Conservation (phyloP, 108 stramenopile genomes). For the Cyclotella choctawhatcheeana region DNA sequence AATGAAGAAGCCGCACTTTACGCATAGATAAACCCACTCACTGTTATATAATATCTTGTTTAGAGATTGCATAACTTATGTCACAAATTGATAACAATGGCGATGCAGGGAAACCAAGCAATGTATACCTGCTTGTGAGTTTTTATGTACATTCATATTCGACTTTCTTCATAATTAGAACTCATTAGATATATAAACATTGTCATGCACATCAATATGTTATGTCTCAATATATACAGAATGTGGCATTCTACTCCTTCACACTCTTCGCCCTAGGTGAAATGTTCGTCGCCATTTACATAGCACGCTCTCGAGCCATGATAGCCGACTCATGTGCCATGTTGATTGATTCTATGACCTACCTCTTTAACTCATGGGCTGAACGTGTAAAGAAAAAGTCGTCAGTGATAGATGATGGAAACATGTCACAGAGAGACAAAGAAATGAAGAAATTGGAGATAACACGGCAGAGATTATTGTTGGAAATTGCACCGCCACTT, state of each 20-base stretch:
- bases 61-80: no score
- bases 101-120: slow-evolving; percentile 16
- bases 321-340: slow-evolving; percentile 62
- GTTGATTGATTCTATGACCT: slow-evolving; percentile 73
- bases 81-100: no score
- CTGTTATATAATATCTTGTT: no score
- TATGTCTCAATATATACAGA: no score
- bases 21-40: no score
- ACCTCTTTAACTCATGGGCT: slow-evolving; percentile 70
- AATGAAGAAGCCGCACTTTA: no score
- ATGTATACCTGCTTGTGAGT: slow-evolving; percentile 32
- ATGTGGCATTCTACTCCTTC: slow-evolving; percentile 52
- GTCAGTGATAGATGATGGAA: slow-evolving; percentile 26
- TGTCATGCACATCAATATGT: not conserved
- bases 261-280: slow-evolving; percentile 41
- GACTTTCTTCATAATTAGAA: no score
- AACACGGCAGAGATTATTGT: slow-evolving; percentile 43
- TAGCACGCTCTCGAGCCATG: slow-evolving; percentile 41
- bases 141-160: no score
- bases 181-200: not conserved
- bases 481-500: slow-evolving; percentile 80
- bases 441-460: slow-evolving; percentile 27
- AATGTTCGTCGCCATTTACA: slow-evolving; percentile 38
- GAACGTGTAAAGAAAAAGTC: slow-evolving; percentile 62
- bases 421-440: slow-evolving; percentile 18